Conservation (phyloP, 345 rosid genomes). For the Psidium friedrichsthalianum region DNA sequence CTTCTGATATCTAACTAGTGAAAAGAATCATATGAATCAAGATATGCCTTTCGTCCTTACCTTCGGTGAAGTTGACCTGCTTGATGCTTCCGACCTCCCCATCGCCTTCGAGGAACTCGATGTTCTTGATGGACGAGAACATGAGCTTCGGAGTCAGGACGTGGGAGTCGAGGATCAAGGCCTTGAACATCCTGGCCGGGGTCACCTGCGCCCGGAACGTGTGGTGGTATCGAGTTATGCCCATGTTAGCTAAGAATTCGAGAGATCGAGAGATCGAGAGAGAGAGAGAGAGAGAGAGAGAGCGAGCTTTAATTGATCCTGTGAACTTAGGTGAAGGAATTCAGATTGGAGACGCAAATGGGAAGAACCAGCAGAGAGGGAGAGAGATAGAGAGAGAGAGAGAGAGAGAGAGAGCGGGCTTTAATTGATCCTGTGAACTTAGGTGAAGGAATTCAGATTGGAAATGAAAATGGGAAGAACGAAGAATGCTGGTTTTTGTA, state of each 20-base stretch:
- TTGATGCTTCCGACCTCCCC: conserved; percentile 31
- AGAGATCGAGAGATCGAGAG: not conserved
- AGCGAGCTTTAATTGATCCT: not conserved
- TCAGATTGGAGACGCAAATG: not conserved
- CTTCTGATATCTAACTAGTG: not conserved
- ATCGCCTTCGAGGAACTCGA: conserved; percentile 21
- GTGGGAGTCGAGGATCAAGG: conserved; percentile 34
- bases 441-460: not conserved
- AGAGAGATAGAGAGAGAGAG: not conserved
- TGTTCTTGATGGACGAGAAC: conserved; percentile 24
- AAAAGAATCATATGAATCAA: not conserved
- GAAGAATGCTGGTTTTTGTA: not conserved
- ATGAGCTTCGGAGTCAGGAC: conserved; percentile 27
- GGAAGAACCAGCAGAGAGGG: not conserved
- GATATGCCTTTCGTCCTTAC: not conserved
- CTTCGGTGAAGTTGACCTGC: conserved; percentile 31
- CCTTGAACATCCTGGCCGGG: conserved; percentile 28
- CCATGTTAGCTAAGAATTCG: conserved; percentile 2
- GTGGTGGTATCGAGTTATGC: conserved; percentile 9
- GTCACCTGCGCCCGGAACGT: conserved; percentile 14
- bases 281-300: not conserved
- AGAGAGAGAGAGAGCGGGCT: not conserved
- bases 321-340: not conserved
- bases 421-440: not conserved
- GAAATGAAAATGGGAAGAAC: not conserved